Base-by-base conservation (phyloP, 2,329 filamentous ascomycete species). In the Huntiella bhutanensis region DNA sequence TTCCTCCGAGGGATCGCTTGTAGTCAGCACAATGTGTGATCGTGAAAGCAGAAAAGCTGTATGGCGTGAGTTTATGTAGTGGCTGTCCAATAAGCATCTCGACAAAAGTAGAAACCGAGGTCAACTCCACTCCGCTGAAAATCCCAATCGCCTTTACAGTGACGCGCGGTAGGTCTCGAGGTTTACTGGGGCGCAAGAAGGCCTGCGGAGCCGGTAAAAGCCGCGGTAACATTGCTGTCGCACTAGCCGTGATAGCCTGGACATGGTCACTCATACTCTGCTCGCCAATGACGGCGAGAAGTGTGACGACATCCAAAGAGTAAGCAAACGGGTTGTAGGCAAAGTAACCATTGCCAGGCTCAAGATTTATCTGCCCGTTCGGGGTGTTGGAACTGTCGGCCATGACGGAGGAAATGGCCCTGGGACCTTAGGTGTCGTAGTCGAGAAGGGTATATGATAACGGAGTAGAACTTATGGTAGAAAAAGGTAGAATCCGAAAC, bases 271-370 rank as follows among this genome's bases (percentile, higher is more conserved):
- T 64, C 50, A 77, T 72, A n/a, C 69, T 68, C 2, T 66, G 68
- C 59, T 77, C 74, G 55, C 73, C 73, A 48, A 77, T 72, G 53
- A 78, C 70, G 50, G 73, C 74, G 45, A 78, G 67, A 28, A 78
- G 66, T 33, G 71, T 74, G 48, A 78, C 71, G 41, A 76, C 71
- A 54, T 77, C 74, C 40, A 77, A 64, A 28, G 67, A 65, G 72
- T 72, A 77, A 49, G 60, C 61, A 5, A 57, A 56, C 34, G 56
- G 59, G 46, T 59, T 58, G 33, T 57, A 56, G 6, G 70, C 65
- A 51, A 68, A 68, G 64, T 66, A 68, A 52, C 41, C 37, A 17
- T 41, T 41, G 5, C 34, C 5, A 5, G 40, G 40, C 15, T 46
- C 45, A n/a, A 35, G 48, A 15, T 46, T 46, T 16, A 50, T 33